A percentile compares a stretch with the other conserved stretches of the same genome.
Conservation (phyloP, 495 filamentous ascomycete genomes). For the Neurospora africana region DNA sequence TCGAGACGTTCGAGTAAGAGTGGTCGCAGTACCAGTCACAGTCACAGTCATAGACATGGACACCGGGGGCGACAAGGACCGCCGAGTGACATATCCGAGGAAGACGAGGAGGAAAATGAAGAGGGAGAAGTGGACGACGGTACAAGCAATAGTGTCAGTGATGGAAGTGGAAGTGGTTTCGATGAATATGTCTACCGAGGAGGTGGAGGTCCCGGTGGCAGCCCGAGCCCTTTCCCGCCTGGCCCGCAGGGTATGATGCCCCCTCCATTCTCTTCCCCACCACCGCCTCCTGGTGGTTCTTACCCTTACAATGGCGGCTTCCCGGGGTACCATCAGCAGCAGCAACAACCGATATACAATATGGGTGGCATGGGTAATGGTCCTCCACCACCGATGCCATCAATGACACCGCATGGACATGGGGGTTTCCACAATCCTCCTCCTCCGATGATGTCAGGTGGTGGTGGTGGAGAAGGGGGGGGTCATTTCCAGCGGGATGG, state of each 20-base stretch:
- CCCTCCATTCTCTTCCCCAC: background rate
- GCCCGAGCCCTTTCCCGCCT: background rate
- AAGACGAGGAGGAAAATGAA: slow-evolving; percentile 8
- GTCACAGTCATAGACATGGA: background rate
- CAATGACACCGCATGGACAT: background rate
- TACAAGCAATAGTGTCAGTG: slow-evolving; percentile 4
- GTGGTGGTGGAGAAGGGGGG: background rate
- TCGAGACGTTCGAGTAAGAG: background rate
- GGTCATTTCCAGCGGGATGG: slow-evolving; percentile 1
- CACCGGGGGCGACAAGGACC: background rate
- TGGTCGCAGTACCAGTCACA: background rate
- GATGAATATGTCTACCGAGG: background rate
- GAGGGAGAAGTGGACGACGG: slow-evolving; percentile 6
- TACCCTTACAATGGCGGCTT: background rate
- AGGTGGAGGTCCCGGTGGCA: background rate
- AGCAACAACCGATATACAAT: background rate
- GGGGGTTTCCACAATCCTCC: background rate
- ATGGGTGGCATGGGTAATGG: background rate
- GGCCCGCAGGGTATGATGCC: background rate
- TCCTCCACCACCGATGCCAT: background rate
- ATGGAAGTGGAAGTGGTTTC: background rate
- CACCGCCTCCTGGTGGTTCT: background rate
- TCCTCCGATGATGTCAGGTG: background rate
- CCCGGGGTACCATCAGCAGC: background rate
- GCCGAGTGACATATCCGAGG: background rate